Base-by-base conservation (phyloP, 345 rosid species). In the Arabis alpina region DNA sequence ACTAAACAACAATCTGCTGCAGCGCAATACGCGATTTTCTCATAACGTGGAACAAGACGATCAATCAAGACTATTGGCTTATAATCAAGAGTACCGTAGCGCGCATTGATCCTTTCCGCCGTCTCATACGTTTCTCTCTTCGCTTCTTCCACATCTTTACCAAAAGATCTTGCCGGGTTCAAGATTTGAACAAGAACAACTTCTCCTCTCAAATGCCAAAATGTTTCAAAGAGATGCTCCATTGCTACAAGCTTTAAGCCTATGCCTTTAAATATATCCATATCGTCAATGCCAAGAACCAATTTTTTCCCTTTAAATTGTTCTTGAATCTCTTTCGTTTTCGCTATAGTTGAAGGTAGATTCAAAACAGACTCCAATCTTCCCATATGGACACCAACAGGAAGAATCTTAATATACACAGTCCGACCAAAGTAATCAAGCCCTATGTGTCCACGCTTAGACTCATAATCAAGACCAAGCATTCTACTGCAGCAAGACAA, bases 261-360 rank as follows among this genome's bases (percentile, higher is more conserved):
- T 54, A 81, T 76, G 2, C 84, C 84, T 71, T 81, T 81, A 27
- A 81, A 81, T 7, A 79, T 76, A 58, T 81, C 84, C 84, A 81
- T 81, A 40, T 81, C 84, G 14, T 81, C 84, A 0, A 77, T 76
- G 0, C 84, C 84, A n/a, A 81, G 71, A 37, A 81, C 48, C 13
- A 81, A 10, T 37, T 48, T 76, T n/a, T 75, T 78, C 37, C 84
- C 82, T 19, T 59, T 64, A 3, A 64, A 76, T 50, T 69, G 61
- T 59, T 72, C 76, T 61, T 44, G 67, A 69, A 81, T 59, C 78
- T 78, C 82, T 68, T 60, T 75, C 2, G 40, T 67, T 40, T 73
- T 81, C 15, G 53, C 47, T 0, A 70, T 25, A 34, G 82, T 61
- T 10, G 77, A 53, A 4, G 72, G 64, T 24, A 77, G 77, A 50